These are phyloP conservation scores for Sugiyamaella americana DNA, from an alignment of 805 yeast species.

Conservation along the genomic window DNA sequence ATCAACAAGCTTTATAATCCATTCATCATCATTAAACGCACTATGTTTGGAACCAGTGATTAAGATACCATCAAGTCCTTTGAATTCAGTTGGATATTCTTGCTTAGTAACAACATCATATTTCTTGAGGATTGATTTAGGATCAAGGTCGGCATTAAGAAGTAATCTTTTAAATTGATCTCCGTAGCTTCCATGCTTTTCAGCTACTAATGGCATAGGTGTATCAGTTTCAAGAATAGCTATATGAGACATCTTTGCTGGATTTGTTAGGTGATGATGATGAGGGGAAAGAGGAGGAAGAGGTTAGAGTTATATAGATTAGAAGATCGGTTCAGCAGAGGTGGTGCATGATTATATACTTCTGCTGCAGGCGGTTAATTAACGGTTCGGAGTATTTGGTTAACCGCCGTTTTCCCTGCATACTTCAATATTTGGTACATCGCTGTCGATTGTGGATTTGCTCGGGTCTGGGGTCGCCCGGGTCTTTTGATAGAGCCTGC, in stretches of 20 bases:
- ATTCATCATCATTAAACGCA: conserved; percentile 31
- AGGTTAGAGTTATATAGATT: no score
- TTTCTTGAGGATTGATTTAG: conserved; percentile 14
- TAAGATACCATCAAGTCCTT: conserved; percentile 29
- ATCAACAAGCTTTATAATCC: conserved; percentile 33
- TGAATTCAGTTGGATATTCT: conserved; percentile 25
- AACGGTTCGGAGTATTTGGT: no score
- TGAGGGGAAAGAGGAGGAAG: no score
- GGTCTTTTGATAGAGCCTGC: no score
- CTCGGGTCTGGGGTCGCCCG: no score
- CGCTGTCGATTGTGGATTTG: no score
- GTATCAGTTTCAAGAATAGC: conserved; percentile 4
- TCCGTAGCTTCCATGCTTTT: conserved; percentile 29
- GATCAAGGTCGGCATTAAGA: conserved; percentile 23
- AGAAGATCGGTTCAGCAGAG: no score
- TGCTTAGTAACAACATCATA: conserved; percentile 28
- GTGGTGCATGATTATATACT: no score
- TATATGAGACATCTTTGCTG: neutral
- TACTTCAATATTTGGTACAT: no score
- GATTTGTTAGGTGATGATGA: no score
- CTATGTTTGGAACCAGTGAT: conserved; percentile 35
- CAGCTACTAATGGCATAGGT: conserved; percentile 1
- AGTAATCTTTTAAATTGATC: conserved; percentile 28
- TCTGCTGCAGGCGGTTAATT: no score
- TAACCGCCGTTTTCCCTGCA: no score